Evolutionary conservation across 2,329 filamentous ascomycete genomes (phyloP).

Genomic region (Proliferodiscus dingleyae): DNA sequence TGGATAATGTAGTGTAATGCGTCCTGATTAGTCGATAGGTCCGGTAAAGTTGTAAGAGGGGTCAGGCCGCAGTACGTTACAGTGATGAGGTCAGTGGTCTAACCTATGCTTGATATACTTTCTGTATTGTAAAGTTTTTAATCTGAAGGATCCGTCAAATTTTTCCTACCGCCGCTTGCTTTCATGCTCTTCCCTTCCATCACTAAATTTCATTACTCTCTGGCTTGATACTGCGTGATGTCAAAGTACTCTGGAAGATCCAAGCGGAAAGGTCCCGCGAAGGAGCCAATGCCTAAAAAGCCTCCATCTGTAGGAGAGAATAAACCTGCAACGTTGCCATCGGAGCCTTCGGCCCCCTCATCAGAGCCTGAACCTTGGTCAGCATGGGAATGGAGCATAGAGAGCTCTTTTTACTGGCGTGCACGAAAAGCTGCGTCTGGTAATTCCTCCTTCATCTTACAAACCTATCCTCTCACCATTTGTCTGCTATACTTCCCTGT

Average conservation of each 20-base stretch:
- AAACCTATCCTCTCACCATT: not conserved
- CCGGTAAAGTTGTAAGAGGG: too few relatives aligned
- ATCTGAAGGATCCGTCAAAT: too few relatives aligned
- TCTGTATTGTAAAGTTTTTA: too few relatives aligned
- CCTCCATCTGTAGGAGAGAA: not conserved
- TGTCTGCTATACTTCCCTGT: not conserved
- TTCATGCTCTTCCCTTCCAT: too few relatives aligned
- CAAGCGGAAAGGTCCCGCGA: too few relatives aligned
- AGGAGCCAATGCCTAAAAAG: not conserved
- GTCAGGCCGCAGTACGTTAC: not conserved
- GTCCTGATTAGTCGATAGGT: not conserved
- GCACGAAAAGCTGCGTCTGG: not conserved
- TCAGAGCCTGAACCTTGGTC: not conserved
- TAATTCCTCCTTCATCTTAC: not conserved
- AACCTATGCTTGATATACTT: not conserved
- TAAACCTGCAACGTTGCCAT: not conserved
- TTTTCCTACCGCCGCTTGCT: too few relatives aligned
- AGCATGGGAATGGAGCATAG: not conserved
- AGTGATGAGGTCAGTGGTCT: not conserved
- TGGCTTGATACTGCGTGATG: too few relatives aligned
- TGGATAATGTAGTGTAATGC: not conserved
- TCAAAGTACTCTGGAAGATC: too few relatives aligned
- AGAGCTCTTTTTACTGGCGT: not conserved
- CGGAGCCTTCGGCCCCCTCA: not conserved
- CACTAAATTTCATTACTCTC: too few relatives aligned